Base-by-base conservation (phyloP, 2,329 filamentous ascomycete species). In the Dichotomopilus funicola region DNA sequence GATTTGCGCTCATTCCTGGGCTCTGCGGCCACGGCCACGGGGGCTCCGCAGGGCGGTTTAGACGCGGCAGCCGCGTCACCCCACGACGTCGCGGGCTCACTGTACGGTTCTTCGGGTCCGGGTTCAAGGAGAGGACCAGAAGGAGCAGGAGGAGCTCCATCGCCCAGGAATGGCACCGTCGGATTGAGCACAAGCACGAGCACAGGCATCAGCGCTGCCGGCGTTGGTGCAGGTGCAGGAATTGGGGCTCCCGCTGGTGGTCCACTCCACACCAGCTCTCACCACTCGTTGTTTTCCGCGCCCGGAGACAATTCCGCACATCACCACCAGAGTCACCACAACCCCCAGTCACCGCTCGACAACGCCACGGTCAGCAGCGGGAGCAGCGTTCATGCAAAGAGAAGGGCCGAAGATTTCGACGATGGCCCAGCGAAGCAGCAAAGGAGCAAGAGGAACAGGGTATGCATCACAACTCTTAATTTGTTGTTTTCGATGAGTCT, bases 361-460 rank as follows among this genome's bases (percentile, higher is more conserved):
- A 34, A 52, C 43, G 54, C 33, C 48, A 36, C 27, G 37, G 9
- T 12, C 50, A 19, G 67, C 68, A 68, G 53, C 72, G 41, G 5
- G 41, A 53, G 11, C 60, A 61, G 5, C 51, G 56, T 13, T 56
- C 53, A 50, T 43, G 49, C 58, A 35, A 73, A 73, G 65, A 66
- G 71, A 38, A 71, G 70, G 67, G 70, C 70, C 9, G 65, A 61
- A 12, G 66, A 73, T 8, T 74, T 75, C 40, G 76, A 77, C 41
- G 74, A 70, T 0, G 62, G 62, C 11, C 61, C 60, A 11, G 63
- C 68, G 13, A 80, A 77, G 67, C 77, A 79, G 70, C 80, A 80
- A 68, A 71, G 80, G 62, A 82, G 78, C 67, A 84, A 83, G 66
- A 76, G 81, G 57, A 84, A 83, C 61, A 71, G 81, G 66, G 78